Base-by-base conservation (phyloP, 495 filamentous ascomycete genomes). In the Hypoxylon fuscum region DNA sequence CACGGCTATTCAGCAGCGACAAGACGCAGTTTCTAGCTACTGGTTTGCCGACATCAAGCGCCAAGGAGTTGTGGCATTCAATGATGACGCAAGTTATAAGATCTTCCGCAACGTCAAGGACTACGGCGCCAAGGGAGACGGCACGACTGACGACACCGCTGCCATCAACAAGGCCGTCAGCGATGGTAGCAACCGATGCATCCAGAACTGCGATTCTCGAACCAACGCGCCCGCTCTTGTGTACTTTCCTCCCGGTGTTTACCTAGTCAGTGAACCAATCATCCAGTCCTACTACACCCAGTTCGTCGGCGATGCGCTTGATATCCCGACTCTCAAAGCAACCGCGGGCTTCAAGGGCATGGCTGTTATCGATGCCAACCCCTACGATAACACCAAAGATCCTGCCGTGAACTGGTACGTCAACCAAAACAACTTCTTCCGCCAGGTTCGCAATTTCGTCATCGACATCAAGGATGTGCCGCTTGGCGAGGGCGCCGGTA, bases 371-470 rank as follows among this genome's bases (percentile, higher is more conserved):
- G 93, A 97, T 66, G 79, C 91, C 7, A 90, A 98, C 64, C 93
- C 93, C 0, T 98, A 98, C 70, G 74, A 78, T 20, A 63, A 68
- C 21, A 52, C 25, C 5, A 48, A 38, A 31, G 67, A 83, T 23
- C 74, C 78, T 5, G 80, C 81, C 43, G 67, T 55, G 18, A 85
- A 86, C 70, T 86, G 77, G 77, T 97, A 88, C 76, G 92, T 88
- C 63, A 96, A 96, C 74, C 89, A 96, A 76, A 98, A 98, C 86
- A 97, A 98, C 80, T 98, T 98, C 82, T 98, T 92, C 84, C 92
- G 95, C 41, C 90, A 96, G 66, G 80, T 98, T 63, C 91, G 96
- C 73, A 98, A 98, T 79, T 90, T 98, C 66, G 83, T 92, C 68
- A 88, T 98, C 72, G 95, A 98, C 72, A 74, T 93, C 40, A 92